phyloP scores from a whole-genome alignment of 75 land plant genomes.

The Chamaecyparis obtusa region DNA sequence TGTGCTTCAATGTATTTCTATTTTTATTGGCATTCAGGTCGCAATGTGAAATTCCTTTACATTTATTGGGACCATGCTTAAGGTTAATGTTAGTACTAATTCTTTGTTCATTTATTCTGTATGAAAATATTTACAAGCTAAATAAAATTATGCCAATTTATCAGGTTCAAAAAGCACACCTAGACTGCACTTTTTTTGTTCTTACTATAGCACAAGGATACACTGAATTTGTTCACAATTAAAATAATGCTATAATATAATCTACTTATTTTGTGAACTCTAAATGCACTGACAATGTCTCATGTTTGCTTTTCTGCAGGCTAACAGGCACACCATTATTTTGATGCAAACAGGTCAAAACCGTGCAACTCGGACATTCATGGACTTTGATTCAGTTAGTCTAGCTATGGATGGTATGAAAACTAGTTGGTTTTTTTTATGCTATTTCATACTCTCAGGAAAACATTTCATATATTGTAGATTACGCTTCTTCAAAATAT shows the following conservation, averaged over 20 bases:
- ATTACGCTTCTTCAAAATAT: too few species aligned
- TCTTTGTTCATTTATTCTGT: not conserved
- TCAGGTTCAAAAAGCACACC: not conserved
- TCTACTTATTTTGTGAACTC: not conserved
- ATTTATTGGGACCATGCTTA: not conserved
- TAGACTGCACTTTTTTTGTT: not conserved
- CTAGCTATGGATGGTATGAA: conserved; percentile 86
- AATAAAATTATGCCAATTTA: not conserved
- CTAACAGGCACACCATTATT: conserved; percentile 90
- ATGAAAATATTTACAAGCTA: not conserved
- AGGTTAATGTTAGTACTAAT: not conserved
- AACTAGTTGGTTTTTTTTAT: not conserved
- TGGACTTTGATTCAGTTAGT: conserved; percentile 83
- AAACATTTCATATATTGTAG: not conserved
- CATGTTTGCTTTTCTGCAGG: conserved; percentile 40
- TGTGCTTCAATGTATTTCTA: not conserved
- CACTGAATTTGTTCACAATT: not conserved
- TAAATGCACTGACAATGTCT: not conserved
- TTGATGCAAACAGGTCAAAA: conserved; percentile 74
- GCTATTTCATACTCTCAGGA: not conserved
- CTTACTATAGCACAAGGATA: not conserved
- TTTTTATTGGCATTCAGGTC: not conserved
- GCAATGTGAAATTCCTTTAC: not conserved
- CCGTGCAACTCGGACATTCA: conserved; percentile 82
- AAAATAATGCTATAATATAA: not conserved